phyloP scores from a whole-genome alignment of 83 land plant species.

The Larix sibirica region DNA sequence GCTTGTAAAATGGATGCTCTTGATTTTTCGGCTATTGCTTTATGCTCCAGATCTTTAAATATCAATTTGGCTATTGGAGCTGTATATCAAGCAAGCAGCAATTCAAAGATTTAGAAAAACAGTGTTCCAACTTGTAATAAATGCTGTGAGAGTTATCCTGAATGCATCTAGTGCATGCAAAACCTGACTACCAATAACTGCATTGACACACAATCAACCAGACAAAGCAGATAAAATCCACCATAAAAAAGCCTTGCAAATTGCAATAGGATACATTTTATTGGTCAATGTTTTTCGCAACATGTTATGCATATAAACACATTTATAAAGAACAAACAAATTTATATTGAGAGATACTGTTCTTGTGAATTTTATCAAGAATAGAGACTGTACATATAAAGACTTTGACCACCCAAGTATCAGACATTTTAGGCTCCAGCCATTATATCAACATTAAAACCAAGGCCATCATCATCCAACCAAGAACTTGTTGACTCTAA shows the following conservation, averaged over 20 bases:
- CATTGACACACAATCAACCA: neutral
- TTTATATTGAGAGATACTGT: neutral
- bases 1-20: constrained; percentile 53
- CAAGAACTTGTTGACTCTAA: neutral
- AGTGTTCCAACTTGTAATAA: neutral
- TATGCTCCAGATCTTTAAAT: constrained; percentile 37
- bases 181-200: neutral
- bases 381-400: neutral
- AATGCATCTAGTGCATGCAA: neutral
- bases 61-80: constrained; percentile 60
- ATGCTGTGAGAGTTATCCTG: neutral
- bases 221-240: neutral
- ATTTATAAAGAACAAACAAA: neutral
- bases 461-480: neutral
- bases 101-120: constrained; percentile 2
- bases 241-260: neutral
- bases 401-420: neutral
- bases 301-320: neutral
- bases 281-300: neutral
- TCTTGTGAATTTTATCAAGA: neutral
- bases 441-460: neutral
- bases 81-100: constrained; percentile 20
- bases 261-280: neutral
- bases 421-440: no score
- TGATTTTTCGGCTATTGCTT: constrained; percentile 66